Base-by-base conservation (phyloP, 192 early-diverging fungal genomes). In the Backusella parvicylindrica region DNA sequence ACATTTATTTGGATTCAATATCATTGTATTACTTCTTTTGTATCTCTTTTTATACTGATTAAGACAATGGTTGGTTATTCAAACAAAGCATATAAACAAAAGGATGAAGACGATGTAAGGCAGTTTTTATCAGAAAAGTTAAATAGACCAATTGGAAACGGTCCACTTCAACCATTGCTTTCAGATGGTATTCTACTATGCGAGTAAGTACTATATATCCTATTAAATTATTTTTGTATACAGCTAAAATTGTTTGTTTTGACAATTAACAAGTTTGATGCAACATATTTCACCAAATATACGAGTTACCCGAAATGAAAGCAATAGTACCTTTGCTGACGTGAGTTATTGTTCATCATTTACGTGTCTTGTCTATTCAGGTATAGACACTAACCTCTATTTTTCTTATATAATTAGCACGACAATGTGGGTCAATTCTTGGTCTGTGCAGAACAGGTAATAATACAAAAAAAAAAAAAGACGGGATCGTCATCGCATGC, bases 181-280 rank as follows among this genome's bases (percentile, higher is more conserved):
- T 87, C 90, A 67, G 92, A 94, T 64, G 94, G 94, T 31, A 87
- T 94, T 12, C 73, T 96, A 13, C 84, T 96, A 23, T 96, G 94
- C 84, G 84, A 83, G 90, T 91, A 86, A 81, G 83, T 38, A 9
- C 11, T 26, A 40, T 9, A 28, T 8, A 15, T 41, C n/a, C n/a
- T 33, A 23, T 3, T 80, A 63, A 67, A 18, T 33, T 32, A 65
- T 36, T 69, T 5, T 41, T 64, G 36, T 31, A 31, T 47, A 68
- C 56, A 64, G 49, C 23, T 66, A 28, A 35, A 37, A 9, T 65
- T 36, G n/a, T 78, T 35, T 49, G 38, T 37, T 40, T 21, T 37
- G 31, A n/a, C 18, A 30, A n/a, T 21, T 31, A 47, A 47, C 5
- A 43, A 70, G 68, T 12, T 43, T 60, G 23, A 73, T 43, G 40